These are phyloP conservation scores for Fonsecaea multimorphosa DNA, from an alignment of 2,329 filamentous ascomycete genomes.

Conservation along the genomic window DNA sequence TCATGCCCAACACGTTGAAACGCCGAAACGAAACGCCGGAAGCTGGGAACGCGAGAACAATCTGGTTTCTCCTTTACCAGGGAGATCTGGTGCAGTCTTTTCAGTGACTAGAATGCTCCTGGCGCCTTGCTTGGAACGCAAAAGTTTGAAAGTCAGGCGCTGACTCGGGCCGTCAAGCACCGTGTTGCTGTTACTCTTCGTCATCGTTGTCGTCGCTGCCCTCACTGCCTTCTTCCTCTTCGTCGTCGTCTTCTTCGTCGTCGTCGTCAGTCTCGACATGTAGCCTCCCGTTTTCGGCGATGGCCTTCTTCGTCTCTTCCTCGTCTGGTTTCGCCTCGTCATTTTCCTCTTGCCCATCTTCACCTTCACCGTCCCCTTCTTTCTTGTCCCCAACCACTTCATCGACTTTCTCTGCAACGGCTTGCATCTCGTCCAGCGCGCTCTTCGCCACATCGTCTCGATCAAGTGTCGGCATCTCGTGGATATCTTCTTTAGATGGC, in stretches of 20 bases:
- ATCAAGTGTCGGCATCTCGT: constrained; percentile 51
- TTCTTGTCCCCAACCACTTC: constrained; percentile 28
- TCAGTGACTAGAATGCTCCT: constrained; percentile 5
- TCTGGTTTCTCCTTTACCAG: not conserved
- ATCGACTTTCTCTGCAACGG: constrained; percentile 26
- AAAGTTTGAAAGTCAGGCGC: constrained; percentile 4
- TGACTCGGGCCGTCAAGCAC: constrained; percentile 5
- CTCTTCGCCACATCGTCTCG: constrained; percentile 46
- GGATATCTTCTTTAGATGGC: constrained; percentile 45
- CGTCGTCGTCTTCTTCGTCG: constrained; percentile 9
- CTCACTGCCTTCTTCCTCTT: not conserved
- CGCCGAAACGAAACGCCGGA: not conserved
- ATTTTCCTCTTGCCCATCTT: constrained; percentile 4
- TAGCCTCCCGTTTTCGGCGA: constrained; percentile 28
- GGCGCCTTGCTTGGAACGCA: constrained; percentile 18
- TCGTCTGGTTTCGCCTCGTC: constrained; percentile 1
- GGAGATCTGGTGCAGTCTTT: not conserved
- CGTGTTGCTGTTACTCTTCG: not conserved
- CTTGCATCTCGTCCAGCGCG: constrained; percentile 35
- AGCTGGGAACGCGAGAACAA: not conserved
- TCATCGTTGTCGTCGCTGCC: constrained; percentile 12
- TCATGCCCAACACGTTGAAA: not conserved
- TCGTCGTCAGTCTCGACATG: constrained; percentile 17
- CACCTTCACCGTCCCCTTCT: constrained; percentile 19
- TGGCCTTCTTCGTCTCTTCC: constrained; percentile 17